Base-by-base conservation (phyloP, 2,329 filamentous ascomycete species). In the Endoconidiophora polonica region DNA sequence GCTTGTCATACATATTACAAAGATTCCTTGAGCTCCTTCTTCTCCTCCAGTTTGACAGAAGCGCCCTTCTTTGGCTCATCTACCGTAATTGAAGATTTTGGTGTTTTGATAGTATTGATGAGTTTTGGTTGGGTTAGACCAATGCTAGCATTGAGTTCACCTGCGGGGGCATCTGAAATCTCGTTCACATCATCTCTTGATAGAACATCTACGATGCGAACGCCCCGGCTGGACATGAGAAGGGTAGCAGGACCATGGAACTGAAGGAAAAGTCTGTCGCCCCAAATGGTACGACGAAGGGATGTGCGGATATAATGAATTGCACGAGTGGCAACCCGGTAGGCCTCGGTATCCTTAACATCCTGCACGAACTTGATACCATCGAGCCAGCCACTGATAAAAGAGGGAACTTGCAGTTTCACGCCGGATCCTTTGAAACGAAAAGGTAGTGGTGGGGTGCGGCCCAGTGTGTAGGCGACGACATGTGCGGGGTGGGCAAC, bases 401-500 rank as follows among this genome's bases (percentile, higher is more conserved):
- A 57, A 0, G 76, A 77, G 1, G 91, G 91, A 1, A 94, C 70
- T 62, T 94, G 86, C 54, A 96, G 74, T 49, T 77, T 75, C 44
- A 69, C 73, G 38, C 78, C 83, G 2, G 84, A 83, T 63, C 70
- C 74, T 64, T 83, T 86, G 65, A 98, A 84, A 40, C 90, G 79
- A 69, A 94, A 95, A 3, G 90, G 86, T 38, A 79, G 71, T 5
- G 91, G 91, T 5, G 79, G 75, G 49, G 79, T 75, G 51, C 79
- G 75, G 47, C 77, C 80, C 45, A 91, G 74, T 3, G 83, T 81
- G 66, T 98, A 98, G 20, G 91, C 91, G 12, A 96, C 79, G 3
- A 98, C 80, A 62, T 94, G 87, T 57, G 83, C 83, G 3, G 91
- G 90, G 62, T 96, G 88, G 2, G 85, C 86, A 49, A 94, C 79